Conservation (phyloP, 2,329 filamentous ascomycete genomes). For the Leptoxyphium fumago region DNA sequence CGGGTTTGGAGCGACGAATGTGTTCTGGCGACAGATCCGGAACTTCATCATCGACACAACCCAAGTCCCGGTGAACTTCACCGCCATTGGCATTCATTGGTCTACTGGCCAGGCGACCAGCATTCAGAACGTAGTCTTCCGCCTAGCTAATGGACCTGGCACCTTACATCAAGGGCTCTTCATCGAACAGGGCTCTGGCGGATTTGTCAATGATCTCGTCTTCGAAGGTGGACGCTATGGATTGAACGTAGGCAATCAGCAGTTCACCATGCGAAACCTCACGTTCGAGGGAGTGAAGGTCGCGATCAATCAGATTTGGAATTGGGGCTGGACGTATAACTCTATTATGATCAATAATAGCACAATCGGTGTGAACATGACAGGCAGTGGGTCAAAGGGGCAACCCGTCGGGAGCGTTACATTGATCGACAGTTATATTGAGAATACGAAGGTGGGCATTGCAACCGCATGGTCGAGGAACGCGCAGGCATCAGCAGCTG, state of each 20-base stretch:
- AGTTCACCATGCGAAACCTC: conserved; percentile 44
- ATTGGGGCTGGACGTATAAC: conserved; percentile 45
- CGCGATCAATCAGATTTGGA: conserved; percentile 43
- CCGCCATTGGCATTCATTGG: conserved; percentile 33
- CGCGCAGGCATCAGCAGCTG: conserved; percentile 29
- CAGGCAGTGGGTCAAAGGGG: conserved; percentile 18
- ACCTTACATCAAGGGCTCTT: conserved; percentile 34
- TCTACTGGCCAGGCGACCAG: conserved; percentile 31
- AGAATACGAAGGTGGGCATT: conserved; percentile 36
- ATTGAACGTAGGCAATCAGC: conserved; percentile 30
- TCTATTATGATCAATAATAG: conserved; percentile 39
- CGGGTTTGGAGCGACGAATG: conserved; percentile 35
- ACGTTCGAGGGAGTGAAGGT: conserved; percentile 37
- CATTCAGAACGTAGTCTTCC: conserved; percentile 30
- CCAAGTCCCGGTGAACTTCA: conserved; percentile 29
- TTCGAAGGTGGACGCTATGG: conserved; percentile 30
- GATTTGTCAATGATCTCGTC: conserved; percentile 31
- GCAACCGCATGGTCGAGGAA: conserved; percentile 30
- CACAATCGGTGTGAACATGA: conserved; percentile 37
- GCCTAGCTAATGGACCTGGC: conserved; percentile 28
- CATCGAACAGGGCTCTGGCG: conserved; percentile 29
- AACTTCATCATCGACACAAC: conserved; percentile 51
- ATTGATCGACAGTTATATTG: conserved; percentile 42
- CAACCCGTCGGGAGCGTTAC: conserved; percentile 40
- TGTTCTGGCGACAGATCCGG: conserved; percentile 46